A percentile compares a stretch with the other conserved stretches of the same genome.
Evolutionary conservation across 495 filamentous ascomycete genomes (phyloP).

Genomic region (Penicillium odoratum): DNA sequence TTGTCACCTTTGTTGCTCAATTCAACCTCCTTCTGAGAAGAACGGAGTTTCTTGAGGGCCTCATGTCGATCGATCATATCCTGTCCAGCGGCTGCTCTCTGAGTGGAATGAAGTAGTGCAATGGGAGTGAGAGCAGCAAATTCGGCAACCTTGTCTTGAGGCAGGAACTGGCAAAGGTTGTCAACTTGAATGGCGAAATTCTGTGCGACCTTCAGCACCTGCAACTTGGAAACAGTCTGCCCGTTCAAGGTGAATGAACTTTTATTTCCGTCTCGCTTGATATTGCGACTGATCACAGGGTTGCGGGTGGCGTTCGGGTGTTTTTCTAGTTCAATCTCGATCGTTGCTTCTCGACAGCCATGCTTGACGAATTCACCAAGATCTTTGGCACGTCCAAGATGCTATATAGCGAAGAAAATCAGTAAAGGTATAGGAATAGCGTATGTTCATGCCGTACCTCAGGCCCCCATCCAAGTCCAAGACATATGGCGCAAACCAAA

Average conservation of each 20-base stretch:
- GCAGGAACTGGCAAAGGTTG: slow-evolving; percentile 96
- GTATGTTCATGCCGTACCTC: slow-evolving; percentile 41
- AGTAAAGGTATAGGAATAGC: slow-evolving; percentile 3
- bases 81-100: slow-evolving; percentile 78
- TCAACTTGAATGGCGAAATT: slow-evolving; percentile 88
- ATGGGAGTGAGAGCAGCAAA: slow-evolving; percentile 83
- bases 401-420: slow-evolving; percentile 35
- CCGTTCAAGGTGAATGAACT: slow-evolving; percentile 72
- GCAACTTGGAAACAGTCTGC: slow-evolving; percentile 52
- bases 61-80: slow-evolving; percentile 80
- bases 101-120: slow-evolving; percentile 83
- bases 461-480: slow-evolving; percentile 84
- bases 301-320: slow-evolving; percentile 54
- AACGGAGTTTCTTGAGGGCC: slow-evolving; percentile 66
- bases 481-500: slow-evolving; percentile 93
- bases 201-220: slow-evolving; percentile 63
- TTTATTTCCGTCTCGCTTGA: slow-evolving; percentile 79
- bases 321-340: slow-evolving; percentile 85
- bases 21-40: slow-evolving; percentile 65
- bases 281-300: slow-evolving; percentile 69
- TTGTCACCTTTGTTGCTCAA: slow-evolving; percentile 56
- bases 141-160: slow-evolving; percentile 93
- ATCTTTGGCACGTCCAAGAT: slow-evolving; percentile 85
- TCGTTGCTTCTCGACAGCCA: slow-evolving; percentile 69
- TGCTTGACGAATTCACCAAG: slow-evolving; percentile 92